Conservation (phyloP, 768 basidiomycete genomes). For the Lentinula sp. region DNA sequence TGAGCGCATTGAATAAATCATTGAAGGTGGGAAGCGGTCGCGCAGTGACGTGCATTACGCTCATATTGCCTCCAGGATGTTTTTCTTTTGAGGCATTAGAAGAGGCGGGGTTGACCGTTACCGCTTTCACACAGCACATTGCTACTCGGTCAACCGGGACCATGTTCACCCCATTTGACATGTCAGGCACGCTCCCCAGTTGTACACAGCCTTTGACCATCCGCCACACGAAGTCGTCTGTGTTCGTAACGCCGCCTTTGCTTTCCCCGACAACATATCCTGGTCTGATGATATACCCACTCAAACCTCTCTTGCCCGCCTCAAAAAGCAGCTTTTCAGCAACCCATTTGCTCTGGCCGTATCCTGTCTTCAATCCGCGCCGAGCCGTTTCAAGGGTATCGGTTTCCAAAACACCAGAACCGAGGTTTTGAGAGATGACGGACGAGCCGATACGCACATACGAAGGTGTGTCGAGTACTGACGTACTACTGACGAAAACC, state of each 20-base stretch:
- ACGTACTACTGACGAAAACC: conserved; percentile 93
- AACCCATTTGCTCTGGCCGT: conserved; percentile 98
- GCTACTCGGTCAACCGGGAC: conserved; percentile 97
- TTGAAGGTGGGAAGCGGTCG: conserved; percentile 88
- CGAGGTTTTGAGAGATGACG: conserved; percentile 27
- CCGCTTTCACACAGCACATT: conserved; percentile 65
- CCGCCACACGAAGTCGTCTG: conserved; percentile 98
- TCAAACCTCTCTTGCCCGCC: conserved; percentile 80
- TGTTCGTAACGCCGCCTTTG: conserved; percentile 91
- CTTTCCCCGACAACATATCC: conserved; percentile 97
- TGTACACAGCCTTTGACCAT: conserved; percentile 98
- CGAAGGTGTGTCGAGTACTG: conserved; percentile 87
- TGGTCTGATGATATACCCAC: conserved; percentile 83
- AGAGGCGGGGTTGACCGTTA: conserved; percentile 50
- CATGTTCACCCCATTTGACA: conserved; percentile 98
- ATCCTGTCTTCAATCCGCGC: conserved; percentile 74
- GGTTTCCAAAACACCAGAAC: conserved; percentile 74
- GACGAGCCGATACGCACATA: conserved; percentile 86
- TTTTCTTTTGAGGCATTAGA: conserved; percentile 15
- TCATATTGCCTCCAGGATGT: conserved; percentile 22
- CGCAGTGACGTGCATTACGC: conserved; percentile 82
- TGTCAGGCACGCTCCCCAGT: conserved; percentile 93
- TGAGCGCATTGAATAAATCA: conserved; percentile 66
- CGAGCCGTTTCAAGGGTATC: conserved; percentile 88
- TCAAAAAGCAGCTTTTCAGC: conserved; percentile 92